Evolutionary conservation across 2,329 filamentous ascomycete species (phyloP).

Genomic region (Cercospora zeina): DNA sequence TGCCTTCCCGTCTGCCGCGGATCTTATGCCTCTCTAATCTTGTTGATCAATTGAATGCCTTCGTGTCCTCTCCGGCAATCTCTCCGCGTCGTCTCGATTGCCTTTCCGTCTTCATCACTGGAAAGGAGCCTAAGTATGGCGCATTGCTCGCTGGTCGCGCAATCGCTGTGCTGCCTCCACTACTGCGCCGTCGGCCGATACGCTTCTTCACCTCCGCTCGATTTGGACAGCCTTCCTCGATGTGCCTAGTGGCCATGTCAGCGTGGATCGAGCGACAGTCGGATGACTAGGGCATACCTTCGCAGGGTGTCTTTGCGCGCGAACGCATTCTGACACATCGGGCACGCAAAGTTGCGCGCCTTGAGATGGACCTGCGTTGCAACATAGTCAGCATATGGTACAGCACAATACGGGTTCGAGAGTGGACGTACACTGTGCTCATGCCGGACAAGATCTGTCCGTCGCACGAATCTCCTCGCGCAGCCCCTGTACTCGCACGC

Average conservation of each 20-base stretch:
- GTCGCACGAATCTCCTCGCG: slow-evolving; percentile 74
- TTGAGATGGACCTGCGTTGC: slow-evolving; percentile 67
- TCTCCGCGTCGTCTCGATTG: neutral
- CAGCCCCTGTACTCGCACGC: slow-evolving; percentile 66
- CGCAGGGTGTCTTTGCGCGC: slow-evolving; percentile 79
- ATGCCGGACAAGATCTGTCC: slow-evolving; percentile 70
- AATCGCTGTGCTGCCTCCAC: neutral
- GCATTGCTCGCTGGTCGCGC: neutral
- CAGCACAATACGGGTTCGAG: slow-evolving; percentile 36
- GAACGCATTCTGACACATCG: slow-evolving; percentile 70
- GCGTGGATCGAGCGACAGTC: neutral
- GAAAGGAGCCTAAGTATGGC: neutral
- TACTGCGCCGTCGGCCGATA: slow-evolving; percentile 5
- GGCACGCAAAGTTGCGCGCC: slow-evolving; percentile 67
- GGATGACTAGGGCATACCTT: slow-evolving; percentile 56
- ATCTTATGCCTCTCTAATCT: neutral
- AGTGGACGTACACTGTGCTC: slow-evolving; percentile 51
- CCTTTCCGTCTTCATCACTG: slow-evolving; percentile 1
- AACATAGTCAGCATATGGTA: slow-evolving; percentile 39
- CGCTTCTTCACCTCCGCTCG: slow-evolving; percentile 44
- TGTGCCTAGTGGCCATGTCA: slow-evolving; percentile 57
- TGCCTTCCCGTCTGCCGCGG: slow-evolving; percentile 7
- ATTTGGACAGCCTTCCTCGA: slow-evolving; percentile 73
- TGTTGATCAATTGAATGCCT: neutral
- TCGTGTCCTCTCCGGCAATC: neutral